These are phyloP conservation scores for Podaxis carcinomalis DNA, from an alignment of 768 basidiomycete genomes.

Conservation along the genomic window DNA sequence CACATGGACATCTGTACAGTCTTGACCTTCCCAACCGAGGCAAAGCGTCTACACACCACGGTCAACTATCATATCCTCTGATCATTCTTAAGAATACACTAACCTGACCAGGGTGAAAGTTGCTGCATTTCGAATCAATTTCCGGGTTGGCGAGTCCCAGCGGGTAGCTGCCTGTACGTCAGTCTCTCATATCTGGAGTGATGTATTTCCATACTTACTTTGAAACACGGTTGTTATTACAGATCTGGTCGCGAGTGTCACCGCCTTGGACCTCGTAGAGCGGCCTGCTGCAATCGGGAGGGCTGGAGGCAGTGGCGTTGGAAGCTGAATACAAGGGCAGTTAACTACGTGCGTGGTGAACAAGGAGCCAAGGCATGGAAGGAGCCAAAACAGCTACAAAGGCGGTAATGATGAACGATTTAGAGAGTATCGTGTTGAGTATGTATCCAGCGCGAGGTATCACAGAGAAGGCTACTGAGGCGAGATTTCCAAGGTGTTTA, in stretches of 20 bases:
- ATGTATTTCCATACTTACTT: not conserved
- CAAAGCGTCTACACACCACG: not conserved
- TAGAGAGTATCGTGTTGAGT: not conserved
- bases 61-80: not conserved
- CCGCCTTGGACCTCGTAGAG: not conserved
- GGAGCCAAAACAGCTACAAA: not conserved
- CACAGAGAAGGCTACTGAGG: not conserved
- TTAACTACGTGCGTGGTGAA: not conserved
- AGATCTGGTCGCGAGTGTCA: not conserved
- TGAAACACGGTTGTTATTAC: not conserved
- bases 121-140: not conserved
- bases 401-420: not conserved
- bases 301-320: not conserved
- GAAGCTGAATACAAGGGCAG: not conserved
- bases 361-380: not conserved
- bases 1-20: not conserved
- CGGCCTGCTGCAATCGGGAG: not conserved
- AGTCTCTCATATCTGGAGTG: not conserved
- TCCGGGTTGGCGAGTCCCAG: not conserved
- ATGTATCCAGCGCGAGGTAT: not conserved
- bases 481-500: not conserved
- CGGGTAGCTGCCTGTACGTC: not conserved
- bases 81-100: not conserved
- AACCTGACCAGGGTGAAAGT: not conserved
- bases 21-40: not conserved